Evolutionary conservation across 2,329 filamentous ascomycete genomes (phyloP), one percentile per base, ranked within the genome.

Genomic region (Periconia macrospinosa): DNA sequence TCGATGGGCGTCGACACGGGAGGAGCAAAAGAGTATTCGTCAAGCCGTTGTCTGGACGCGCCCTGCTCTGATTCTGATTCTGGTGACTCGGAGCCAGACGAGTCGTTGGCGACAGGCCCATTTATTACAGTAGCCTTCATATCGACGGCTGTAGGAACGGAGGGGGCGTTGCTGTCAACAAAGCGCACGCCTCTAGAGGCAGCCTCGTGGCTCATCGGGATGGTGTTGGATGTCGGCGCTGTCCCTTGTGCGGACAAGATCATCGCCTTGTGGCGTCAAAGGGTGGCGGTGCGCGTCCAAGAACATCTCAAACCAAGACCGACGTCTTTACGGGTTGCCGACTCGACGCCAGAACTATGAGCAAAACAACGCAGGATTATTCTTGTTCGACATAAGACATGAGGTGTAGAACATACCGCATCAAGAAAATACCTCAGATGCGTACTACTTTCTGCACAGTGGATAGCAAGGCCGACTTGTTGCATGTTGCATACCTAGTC

Each of bases 21-120:
- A n/a, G 74, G 70, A 27, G 74, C 70, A 67, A 75, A 76, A 45
- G 74, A 65, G 52, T 71, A 71, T 40, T 74, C 76, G 33, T 75
- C 80, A 47, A 81, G 78, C 45, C 73, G 77, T 61, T 84, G 81
- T 62, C 73, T 74, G 55, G 73, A 73, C 62, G 79, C 79, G 58
- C 75, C 72, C 41, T 68, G 66, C 46, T 75, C 71, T 46, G 74
- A 76, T 42, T 81, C 79, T 55, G 37, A 41, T 17, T 74, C 76
- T 19, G 79, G 79, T 13, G 78, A 79, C 42, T 67, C 75, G 17
- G 81, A 81, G 54, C 75, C 78, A 45, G 81, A 82, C 37, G 78
- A 79, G 61, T 83, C 79, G 59, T 60, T 66, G 30, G 72, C 74
- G 57, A 73, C 53, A 33, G 53, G 42, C 37, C 55, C 65, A 49